Conservation (phyloP, 2,329 filamentous ascomycete species). For the Colletotrichum truncatum region DNA sequence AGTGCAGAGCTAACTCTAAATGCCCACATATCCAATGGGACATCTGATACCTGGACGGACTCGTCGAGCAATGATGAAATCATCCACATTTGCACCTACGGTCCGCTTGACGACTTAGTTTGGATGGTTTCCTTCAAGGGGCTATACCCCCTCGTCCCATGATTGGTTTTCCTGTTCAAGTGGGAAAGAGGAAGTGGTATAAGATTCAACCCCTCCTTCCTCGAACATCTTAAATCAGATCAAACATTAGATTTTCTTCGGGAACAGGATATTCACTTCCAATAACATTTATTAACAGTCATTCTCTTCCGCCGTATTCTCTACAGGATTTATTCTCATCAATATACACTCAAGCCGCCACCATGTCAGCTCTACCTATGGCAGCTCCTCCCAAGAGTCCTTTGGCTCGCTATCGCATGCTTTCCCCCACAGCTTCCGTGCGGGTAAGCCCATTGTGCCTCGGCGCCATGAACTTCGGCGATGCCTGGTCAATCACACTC, state of each 20-base stretch:
- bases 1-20: constrained; percentile 8
- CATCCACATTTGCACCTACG: background rate
- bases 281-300: too few relatives aligned
- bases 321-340: too few relatives aligned
- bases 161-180: background rate
- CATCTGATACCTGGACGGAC: background rate
- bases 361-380: constrained; percentile 42
- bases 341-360: background rate
- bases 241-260: too few relatives aligned
- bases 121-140: background rate
- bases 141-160: background rate
- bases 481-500: constrained; percentile 51
- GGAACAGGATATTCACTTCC: too few relatives aligned
- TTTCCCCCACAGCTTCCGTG: constrained; percentile 72
- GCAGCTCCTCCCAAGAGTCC: constrained; percentile 65
- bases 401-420: constrained; percentile 71
- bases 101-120: background rate
- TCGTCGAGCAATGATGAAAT: constrained; percentile 13
- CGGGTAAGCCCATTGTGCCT: constrained; percentile 74
- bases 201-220: constrained; percentile 7
- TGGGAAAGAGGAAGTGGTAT: constrained; percentile 1
- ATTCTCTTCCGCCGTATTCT: too few relatives aligned
- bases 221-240: too few relatives aligned
- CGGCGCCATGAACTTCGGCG: constrained; percentile 72
- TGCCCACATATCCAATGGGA: constrained; percentile 12